Percentiles rank a stretch among this genome's conserved stretches.
Evolutionary conservation across 768 basidiomycete genomes (phyloP).

Genomic region (Pleurotus giganteus): DNA sequence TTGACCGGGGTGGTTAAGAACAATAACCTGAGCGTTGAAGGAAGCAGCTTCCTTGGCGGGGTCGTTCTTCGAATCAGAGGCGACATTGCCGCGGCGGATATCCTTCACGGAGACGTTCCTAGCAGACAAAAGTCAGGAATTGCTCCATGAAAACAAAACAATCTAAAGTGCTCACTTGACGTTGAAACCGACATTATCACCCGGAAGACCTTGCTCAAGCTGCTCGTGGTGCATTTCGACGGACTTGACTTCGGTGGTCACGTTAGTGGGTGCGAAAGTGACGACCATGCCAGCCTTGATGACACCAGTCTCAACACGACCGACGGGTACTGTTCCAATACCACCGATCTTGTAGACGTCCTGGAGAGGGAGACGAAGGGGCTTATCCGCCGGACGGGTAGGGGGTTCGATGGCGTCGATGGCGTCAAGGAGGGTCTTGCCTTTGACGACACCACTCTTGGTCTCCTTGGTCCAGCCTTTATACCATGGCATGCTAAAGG

Average conservation of each 20-base stretch:
- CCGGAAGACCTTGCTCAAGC: constrained; percentile 90
- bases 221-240: constrained; percentile 99
- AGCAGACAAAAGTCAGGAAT: constrained; percentile 10
- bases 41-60: constrained; percentile 99
- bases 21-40: constrained; percentile 99
- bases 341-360: constrained; percentile 99
- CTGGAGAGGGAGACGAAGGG: constrained; percentile 99
- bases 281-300: constrained; percentile 99
- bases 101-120: constrained; percentile 99
- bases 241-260: constrained; percentile 99
- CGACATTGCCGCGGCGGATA: constrained; percentile 99
- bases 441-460: constrained; percentile 92
- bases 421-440: constrained; percentile 99
- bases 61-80: constrained; percentile 99
- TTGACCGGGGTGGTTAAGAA: constrained; percentile 99
- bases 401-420: constrained; percentile 99
- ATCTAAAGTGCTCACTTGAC: constrained; percentile 66
- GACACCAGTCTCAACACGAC: constrained; percentile 99
- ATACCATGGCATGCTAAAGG: constrained; percentile 93
- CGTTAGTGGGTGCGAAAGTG: constrained; percentile 93
- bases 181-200: constrained; percentile 99
- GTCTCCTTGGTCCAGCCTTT: constrained; percentile 99
- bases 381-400: constrained; percentile 95
- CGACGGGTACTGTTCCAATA: constrained; percentile 99
- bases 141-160: background rate